These are phyloP conservation scores for Exophiala spinifera DNA, from an alignment of 2,329 filamentous ascomycete species.

Conservation along the genomic window DNA sequence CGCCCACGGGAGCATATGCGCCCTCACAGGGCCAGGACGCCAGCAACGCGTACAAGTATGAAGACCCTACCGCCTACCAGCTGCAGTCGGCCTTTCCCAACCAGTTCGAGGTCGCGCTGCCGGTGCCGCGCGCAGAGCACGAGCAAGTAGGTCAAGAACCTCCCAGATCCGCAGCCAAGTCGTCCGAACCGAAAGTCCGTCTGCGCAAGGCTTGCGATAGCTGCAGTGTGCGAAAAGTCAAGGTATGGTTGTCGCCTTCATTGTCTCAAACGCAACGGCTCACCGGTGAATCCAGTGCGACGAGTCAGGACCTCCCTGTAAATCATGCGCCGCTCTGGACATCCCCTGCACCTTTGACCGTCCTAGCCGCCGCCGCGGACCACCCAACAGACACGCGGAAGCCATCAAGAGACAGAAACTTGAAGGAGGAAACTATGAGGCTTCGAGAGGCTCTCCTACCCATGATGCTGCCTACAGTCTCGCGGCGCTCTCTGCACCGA, in stretches of 20 bases:
- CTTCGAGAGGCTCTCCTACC: slow-evolving; percentile 43
- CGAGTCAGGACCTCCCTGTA: slow-evolving; percentile 63
- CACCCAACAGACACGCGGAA: slow-evolving; percentile 65
- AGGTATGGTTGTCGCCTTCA: slow-evolving; percentile 37
- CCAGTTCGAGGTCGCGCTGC: slow-evolving; percentile 22
- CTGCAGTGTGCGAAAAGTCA: slow-evolving; percentile 53
- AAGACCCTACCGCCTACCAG: slow-evolving; percentile 23
- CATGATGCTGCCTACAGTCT: slow-evolving; percentile 51
- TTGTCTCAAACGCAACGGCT: slow-evolving; percentile 5
- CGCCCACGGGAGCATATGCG: slow-evolving; percentile 15
- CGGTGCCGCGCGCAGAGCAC: slow-evolving; percentile 11
- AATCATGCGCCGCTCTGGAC: slow-evolving; percentile 61
- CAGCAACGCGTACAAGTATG: slow-evolving; percentile 21
- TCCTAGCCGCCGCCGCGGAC: slow-evolving; percentile 61
- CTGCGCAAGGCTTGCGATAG: slow-evolving; percentile 53
- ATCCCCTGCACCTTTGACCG: slow-evolving; percentile 66
- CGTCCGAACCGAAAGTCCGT: slow-evolving; percentile 36
- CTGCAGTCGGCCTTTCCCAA: slow-evolving; percentile 20
- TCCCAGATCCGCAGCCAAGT: slow-evolving; percentile 11
- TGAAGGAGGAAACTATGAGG: slow-evolving; percentile 30
- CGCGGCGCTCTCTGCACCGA: slow-evolving; percentile 47
- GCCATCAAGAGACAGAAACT: slow-evolving; percentile 61
- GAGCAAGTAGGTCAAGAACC: slow-evolving; percentile 8
- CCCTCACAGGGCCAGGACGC: slow-evolving; percentile 18
- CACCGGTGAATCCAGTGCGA: slow-evolving; percentile 52